Percentiles rank a stretch among this genome's conserved stretches.
Conservation (phyloP, 495 filamentous ascomycete genomes). For the Penicillium soppii region DNA sequence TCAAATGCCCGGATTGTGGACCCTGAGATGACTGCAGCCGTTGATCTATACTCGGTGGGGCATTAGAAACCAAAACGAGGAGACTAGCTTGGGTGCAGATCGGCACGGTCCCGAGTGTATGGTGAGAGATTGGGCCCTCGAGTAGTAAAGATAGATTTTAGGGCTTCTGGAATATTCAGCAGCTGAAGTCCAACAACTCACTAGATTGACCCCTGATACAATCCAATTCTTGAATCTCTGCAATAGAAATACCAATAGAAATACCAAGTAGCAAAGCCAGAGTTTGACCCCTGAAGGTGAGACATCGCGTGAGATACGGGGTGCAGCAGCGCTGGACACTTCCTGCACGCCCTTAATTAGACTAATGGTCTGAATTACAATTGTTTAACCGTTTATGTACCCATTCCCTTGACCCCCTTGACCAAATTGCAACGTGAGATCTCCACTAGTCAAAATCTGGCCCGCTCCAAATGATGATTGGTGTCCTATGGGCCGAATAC, state of each 20-base stretch:
- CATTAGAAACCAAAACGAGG: not conserved
- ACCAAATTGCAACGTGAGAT: not conserved
- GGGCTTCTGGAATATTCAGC: no score
- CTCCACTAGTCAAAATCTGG: not conserved
- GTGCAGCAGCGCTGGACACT: not conserved
- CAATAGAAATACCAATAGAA: not conserved
- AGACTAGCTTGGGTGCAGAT: not conserved
- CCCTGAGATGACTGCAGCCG: not conserved
- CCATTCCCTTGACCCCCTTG: not conserved
- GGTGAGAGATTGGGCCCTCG: not conserved
- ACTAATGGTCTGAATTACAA: not conserved
- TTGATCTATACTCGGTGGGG: conserved; percentile 6
- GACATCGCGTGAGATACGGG: not conserved
- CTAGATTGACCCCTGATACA: not conserved
- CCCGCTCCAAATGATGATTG: conserved; percentile 1
- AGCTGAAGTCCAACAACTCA: no score
- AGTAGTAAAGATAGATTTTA: not conserved
- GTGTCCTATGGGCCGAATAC: conserved; percentile 5
- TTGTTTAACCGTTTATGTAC: not conserved
- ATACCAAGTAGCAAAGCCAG: not conserved
- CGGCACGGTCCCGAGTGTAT: not conserved
- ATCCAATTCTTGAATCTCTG: no score
- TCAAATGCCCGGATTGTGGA: not conserved
- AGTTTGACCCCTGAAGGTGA: no score
- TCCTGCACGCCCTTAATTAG: not conserved